phyloP scores from a whole-genome alignment of 192 early-diverging fungal species.

The Gigaspora rosea region DNA sequence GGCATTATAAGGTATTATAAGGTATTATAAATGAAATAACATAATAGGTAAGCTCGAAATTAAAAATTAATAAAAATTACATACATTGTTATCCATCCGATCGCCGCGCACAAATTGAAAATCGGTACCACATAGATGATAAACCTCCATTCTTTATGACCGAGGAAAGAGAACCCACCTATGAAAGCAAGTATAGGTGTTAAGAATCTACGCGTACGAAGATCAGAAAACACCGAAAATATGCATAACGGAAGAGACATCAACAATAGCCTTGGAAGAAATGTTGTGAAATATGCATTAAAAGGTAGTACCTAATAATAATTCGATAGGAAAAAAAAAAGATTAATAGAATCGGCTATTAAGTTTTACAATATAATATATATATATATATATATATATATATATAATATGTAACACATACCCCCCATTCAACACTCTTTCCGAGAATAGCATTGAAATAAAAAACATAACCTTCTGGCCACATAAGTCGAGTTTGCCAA shows the following conservation, averaged over 20 bases:
- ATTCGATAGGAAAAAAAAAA: background rate
- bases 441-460: slow-evolving; percentile 75
- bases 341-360: background rate
- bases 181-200: slow-evolving; percentile 62
- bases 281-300: slow-evolving; percentile 67
- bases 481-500: slow-evolving; percentile 64
- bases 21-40: background rate
- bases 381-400: background rate
- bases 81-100: slow-evolving; percentile 48
- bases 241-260: slow-evolving; percentile 68
- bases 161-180: slow-evolving; percentile 67
- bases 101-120: slow-evolving; percentile 71
- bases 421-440: slow-evolving; percentile 69
- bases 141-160: slow-evolving; percentile 97
- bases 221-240: slow-evolving; percentile 49
- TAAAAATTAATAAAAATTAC: slow-evolving; percentile 24
- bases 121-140: slow-evolving; percentile 84
- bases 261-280: slow-evolving; percentile 77
- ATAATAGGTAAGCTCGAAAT: background rate
- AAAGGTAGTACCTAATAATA: slow-evolving; percentile 52
- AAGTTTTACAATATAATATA: background rate
- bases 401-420: slow-evolving; percentile 17
- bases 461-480: slow-evolving; percentile 78
- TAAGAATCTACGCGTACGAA: slow-evolving; percentile 52
- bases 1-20: background rate